phyloP scores from a whole-genome alignment of 2,329 filamentous ascomycete species.

The Aspergillus aculeatus region DNA sequence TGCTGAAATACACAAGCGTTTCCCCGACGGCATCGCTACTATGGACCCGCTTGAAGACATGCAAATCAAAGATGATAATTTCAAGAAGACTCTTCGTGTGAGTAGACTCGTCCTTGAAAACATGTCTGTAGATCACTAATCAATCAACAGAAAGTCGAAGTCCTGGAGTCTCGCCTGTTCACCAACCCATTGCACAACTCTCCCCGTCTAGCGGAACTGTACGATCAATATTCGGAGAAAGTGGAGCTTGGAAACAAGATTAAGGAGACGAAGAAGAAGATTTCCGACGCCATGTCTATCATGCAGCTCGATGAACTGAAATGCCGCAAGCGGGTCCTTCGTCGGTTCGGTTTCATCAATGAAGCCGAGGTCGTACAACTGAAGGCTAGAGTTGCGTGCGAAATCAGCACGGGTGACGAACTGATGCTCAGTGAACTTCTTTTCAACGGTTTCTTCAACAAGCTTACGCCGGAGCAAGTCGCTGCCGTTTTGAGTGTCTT shows the following conservation, averaged over 20 bases:
- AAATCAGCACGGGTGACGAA: slow-evolving; percentile 96
- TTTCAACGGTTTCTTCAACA: slow-evolving; percentile 98
- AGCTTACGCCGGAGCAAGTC: slow-evolving; percentile 81
- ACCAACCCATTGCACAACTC: slow-evolving; percentile 91
- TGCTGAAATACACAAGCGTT: slow-evolving; percentile 77
- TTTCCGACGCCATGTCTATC: slow-evolving; percentile 78
- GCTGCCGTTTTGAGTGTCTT: slow-evolving; percentile 88
- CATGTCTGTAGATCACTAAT: slow-evolving; percentile 9
- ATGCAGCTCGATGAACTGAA: slow-evolving; percentile 95
- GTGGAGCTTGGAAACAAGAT: slow-evolving; percentile 73
- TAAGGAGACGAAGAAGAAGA: slow-evolving; percentile 84
- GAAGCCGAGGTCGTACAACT: slow-evolving; percentile 93
- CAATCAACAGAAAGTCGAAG: slow-evolving; percentile 77
- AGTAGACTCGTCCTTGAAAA: slow-evolving; percentile 20
- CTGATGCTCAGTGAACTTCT: slow-evolving; percentile 88
- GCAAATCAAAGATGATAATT: slow-evolving; percentile 86
- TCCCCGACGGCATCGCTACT: slow-evolving; percentile 86
- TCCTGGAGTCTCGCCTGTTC: slow-evolving; percentile 84
- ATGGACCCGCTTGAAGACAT: slow-evolving; percentile 96
- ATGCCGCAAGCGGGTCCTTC: slow-evolving; percentile 89
- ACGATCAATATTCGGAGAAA: slow-evolving; percentile 83
- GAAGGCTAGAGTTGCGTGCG: slow-evolving; percentile 94
- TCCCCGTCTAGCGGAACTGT: slow-evolving; percentile 76
- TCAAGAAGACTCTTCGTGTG: slow-evolving; percentile 80
- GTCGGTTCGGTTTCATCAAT: slow-evolving; percentile 92